Evolutionary conservation across 2,329 filamentous ascomycete species (phyloP).

Genomic region (Clonostachys rhizophaga): DNA sequence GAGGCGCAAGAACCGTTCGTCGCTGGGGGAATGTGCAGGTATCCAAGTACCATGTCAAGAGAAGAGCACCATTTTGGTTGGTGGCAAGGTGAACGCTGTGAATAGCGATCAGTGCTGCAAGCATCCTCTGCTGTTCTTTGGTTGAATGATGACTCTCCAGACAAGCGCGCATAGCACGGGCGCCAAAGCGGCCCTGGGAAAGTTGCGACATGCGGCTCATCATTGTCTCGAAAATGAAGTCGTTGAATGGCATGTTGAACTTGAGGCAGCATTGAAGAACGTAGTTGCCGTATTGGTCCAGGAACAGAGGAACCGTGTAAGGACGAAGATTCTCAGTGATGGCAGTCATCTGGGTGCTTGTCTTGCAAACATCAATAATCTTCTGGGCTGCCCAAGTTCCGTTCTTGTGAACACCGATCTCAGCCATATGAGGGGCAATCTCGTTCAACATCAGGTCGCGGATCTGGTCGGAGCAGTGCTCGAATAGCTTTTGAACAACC

Average conservation of each 20-base stretch:
- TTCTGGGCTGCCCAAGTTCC: slow-evolving; percentile 99
- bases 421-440: slow-evolving; percentile 87
- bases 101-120: slow-evolving; percentile 90
- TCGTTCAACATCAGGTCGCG: slow-evolving; percentile 88
- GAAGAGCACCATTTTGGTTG: slow-evolving; percentile 88
- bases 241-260: slow-evolving; percentile 82
- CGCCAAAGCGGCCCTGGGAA: slow-evolving; percentile 87
- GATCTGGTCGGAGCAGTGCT: slow-evolving; percentile 86
- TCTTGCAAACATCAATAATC: slow-evolving; percentile 95
- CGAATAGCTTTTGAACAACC: slow-evolving; percentile 98
- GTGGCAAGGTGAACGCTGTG: slow-evolving; percentile 96
- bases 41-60: slow-evolving; percentile 96
- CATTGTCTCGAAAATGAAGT: slow-evolving; percentile 99
- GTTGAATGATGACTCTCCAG: slow-evolving; percentile 93
- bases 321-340: slow-evolving; percentile 82
- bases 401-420: slow-evolving; percentile 98
- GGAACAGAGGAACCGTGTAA: slow-evolving; percentile 86
- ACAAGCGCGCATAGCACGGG: slow-evolving; percentile 93
- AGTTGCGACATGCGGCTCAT: slow-evolving; percentile 90
- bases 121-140: slow-evolving; percentile 91
- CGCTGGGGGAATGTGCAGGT: slow-evolving; percentile 94
- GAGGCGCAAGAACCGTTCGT: slow-evolving; percentile 85
- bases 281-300: slow-evolving; percentile 98
- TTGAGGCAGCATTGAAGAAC: slow-evolving; percentile 95
- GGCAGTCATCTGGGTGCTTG: slow-evolving; percentile 72